These are phyloP conservation scores for Aspergillus sp. DNA, from an alignment of 2,329 filamentous ascomycete species.

Conservation along the genomic window DNA sequence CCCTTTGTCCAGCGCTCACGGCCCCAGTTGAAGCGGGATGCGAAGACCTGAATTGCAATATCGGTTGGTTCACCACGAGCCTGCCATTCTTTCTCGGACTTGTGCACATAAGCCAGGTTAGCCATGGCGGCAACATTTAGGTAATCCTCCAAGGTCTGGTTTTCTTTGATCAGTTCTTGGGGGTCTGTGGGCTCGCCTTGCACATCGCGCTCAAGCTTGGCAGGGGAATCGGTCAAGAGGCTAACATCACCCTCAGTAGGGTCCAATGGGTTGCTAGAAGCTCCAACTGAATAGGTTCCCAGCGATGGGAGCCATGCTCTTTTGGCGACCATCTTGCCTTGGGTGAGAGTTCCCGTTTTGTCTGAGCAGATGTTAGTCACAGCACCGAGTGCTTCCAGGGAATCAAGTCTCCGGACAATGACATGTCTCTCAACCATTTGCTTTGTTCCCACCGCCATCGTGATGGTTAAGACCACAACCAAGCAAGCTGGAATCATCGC, in stretches of 20 bases:
- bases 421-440: constrained; percentile 58
- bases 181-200: constrained; percentile 26
- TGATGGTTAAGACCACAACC: constrained; percentile 67
- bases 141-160: constrained; percentile 53
- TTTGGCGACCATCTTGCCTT: constrained; percentile 64
- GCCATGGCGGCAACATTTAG: constrained; percentile 65
- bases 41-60: constrained; percentile 74
- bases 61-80: constrained; percentile 69
- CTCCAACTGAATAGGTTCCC: constrained; percentile 59
- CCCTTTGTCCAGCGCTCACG: constrained; percentile 53
- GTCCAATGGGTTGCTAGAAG: constrained; percentile 57
- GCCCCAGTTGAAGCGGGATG: constrained; percentile 66
- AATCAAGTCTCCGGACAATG: constrained; percentile 58
- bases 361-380: constrained; percentile 61
- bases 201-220: constrained; percentile 28
- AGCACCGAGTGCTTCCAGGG: constrained; percentile 61
- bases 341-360: constrained; percentile 62
- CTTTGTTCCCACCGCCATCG: constrained; percentile 63
- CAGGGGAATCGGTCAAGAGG: constrained; percentile 36
- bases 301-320: constrained; percentile 59
- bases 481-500: constrained; percentile 64
- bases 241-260: constrained; percentile 53
- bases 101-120: constrained; percentile 64
- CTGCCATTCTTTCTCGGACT: constrained; percentile 58
- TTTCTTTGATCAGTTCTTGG: constrained; percentile 44